These are phyloP conservation scores for Rhodotorula paludigena DNA, from an alignment of 768 basidiomycete genomes.

Conservation along the genomic window DNA sequence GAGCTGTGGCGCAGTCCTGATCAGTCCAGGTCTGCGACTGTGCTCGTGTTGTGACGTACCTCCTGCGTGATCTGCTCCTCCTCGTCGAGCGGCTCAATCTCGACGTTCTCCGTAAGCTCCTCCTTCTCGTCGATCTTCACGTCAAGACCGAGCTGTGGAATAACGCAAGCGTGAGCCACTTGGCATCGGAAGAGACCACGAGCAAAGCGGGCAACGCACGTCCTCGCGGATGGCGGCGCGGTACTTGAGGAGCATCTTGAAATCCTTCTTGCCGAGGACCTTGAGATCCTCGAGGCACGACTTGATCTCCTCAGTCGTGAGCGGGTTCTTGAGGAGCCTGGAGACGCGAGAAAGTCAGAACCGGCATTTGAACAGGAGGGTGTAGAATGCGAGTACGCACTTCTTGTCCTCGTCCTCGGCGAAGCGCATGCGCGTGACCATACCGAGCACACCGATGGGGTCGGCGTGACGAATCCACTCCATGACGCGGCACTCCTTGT, in stretches of 20 bases:
- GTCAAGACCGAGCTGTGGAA: constrained; percentile 74
- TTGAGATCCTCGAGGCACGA: constrained; percentile 86
- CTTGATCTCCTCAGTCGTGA: constrained; percentile 73
- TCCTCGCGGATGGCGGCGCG: constrained; percentile 79
- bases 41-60: too few relatives aligned
- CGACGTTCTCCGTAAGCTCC: constrained; percentile 63
- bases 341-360: background rate
- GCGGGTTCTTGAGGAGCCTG: constrained; percentile 62
- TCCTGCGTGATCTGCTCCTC: constrained; percentile 86
- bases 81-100: constrained; percentile 59
- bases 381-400: constrained; percentile 49
- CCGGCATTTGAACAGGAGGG: background rate
- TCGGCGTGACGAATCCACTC: constrained; percentile 68
- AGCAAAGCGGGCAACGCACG: constrained; percentile 50
- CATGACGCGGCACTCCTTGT: constrained; percentile 63
- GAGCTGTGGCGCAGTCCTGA: constrained; percentile 54
- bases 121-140: constrained; percentile 66
- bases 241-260: constrained; percentile 90
- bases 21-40: too few relatives aligned
- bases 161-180: background rate
- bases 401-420: constrained; percentile 75
- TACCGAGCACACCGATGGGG: constrained; percentile 72
- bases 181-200: background rate
- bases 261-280: constrained; percentile 95
- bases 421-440: constrained; percentile 71